Base-by-base conservation (phyloP, 305 asterid species). In the Ajuga reptans region DNA sequence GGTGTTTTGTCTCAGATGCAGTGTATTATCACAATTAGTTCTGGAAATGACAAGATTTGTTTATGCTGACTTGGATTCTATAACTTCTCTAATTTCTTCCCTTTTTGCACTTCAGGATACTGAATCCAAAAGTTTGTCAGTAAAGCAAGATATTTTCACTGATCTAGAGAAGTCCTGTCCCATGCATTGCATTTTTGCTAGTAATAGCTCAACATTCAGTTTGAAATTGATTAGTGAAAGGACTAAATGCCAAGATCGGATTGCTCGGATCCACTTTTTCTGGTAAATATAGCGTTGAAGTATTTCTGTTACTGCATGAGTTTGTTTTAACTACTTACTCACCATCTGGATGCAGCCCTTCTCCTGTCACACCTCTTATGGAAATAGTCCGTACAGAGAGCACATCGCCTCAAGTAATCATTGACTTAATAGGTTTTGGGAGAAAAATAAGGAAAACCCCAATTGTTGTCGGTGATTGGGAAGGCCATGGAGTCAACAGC, bases 401-500 rank as follows among this genome's bases (percentile, higher is more conserved):
- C 56, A 70, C 85, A 39, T 72, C 72, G 18, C 77, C 78, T 43
- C 87, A 78, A 80, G 85, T 81, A 50, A 69, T 80, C 15, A 45
- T 64, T 65, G 84, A 83, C 79, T 45, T 83, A 65, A 72, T 80
- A 29, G 78, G 66, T 68, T 69, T 84, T 54, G 82, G 80, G 75
- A 82, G 74, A 72, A 84, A 78, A 69, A 45, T 80, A 53, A 75
- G 75, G 74, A 85, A 73, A 66, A 82, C 84, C 43, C 83, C 90
- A 61, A 67, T 85, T 75, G 63, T 82, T 6, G 75, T 76, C 74
- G 29, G 64, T 37, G 80, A 75, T 57, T 61, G 63, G 69, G 69
- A 74, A 12, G 83, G 87, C 47, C 72, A 60, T 43, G 66, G 83
- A 41, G 72, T 77, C 74, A 79, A 63, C 60, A 76, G 82, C 69